Evolutionary conservation across 1,284 basidiomycete species (phyloP).

Genomic region (Caloboletus inedulis): DNA sequence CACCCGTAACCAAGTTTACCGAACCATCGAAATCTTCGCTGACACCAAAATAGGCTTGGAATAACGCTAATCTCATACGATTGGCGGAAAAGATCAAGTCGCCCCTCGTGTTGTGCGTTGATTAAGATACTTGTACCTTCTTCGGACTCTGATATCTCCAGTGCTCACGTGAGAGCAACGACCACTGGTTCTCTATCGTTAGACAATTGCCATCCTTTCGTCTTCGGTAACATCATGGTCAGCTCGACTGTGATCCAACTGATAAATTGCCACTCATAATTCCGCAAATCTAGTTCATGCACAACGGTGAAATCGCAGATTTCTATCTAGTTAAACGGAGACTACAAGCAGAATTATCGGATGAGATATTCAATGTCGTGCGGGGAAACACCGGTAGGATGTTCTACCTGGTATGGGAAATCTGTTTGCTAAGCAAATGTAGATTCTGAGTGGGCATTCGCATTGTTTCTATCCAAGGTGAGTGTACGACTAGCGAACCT

Average conservation of each 20-base stretch:
- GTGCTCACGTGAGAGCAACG: slow-evolving; percentile 88
- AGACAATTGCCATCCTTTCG: slow-evolving; percentile 94
- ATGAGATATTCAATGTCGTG: slow-evolving; percentile 82
- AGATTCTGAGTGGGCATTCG: slow-evolving; percentile 97
- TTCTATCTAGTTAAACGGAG: slow-evolving; percentile 80
- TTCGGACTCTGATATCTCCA: slow-evolving; percentile 29
- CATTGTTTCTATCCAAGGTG: slow-evolving; percentile 84
- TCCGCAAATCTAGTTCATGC: slow-evolving; percentile 74
- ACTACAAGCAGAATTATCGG: slow-evolving; percentile 71
- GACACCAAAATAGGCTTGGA: slow-evolving; percentile 73
- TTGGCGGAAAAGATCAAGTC: slow-evolving; percentile 95
- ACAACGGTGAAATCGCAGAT: slow-evolving; percentile 86
- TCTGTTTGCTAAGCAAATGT: slow-evolving; percentile 2
- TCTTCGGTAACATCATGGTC: slow-evolving; percentile 86
- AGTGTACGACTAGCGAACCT: background rate
- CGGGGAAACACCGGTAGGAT: slow-evolving; percentile 84
- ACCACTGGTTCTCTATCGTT: slow-evolving; percentile 83
- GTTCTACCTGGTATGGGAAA: background rate
- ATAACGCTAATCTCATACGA: slow-evolving; percentile 85
- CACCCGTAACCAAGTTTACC: slow-evolving; percentile 54
- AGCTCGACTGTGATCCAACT: slow-evolving; percentile 15
- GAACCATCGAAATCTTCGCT: slow-evolving; percentile 1
- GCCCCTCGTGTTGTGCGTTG: slow-evolving; percentile 82
- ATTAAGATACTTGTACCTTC: background rate
- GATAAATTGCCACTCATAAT: background rate